Percentiles rank a stretch among this genome's conserved stretches.
Conservation (phyloP, 768 basidiomycete species). For the Pleurotus eryngii region DNA sequence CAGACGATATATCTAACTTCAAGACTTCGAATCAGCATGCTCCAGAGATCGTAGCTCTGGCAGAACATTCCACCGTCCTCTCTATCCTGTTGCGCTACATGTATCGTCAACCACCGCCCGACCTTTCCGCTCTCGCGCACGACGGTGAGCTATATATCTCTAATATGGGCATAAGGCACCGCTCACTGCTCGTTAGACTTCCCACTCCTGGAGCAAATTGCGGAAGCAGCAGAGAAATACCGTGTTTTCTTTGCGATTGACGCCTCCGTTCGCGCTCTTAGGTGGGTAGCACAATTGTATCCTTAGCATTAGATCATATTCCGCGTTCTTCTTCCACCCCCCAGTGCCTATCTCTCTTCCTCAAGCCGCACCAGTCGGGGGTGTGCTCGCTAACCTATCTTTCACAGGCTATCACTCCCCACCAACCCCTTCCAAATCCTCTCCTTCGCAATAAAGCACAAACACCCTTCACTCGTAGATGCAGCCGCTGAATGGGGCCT, state of each 20-base stretch:
- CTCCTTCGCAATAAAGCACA: slow-evolving; percentile 11
- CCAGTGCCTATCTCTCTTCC: background rate
- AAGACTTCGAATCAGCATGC: background rate
- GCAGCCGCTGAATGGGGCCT: slow-evolving; percentile 5
- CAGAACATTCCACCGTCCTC: slow-evolving; percentile 13
- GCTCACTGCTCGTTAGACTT: background rate
- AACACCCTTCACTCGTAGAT: slow-evolving; percentile 6
- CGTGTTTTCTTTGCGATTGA: slow-evolving; percentile 17
- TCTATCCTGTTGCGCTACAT: slow-evolving; percentile 18
- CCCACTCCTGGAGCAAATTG: slow-evolving; percentile 8
- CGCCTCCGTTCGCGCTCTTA: slow-evolving; percentile 13
- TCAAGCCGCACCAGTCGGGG: background rate
- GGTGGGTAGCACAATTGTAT: slow-evolving; percentile 9
- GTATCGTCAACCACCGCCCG: slow-evolving; percentile 19
- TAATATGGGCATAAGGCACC: too few relatives aligned
- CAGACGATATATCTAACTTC: background rate
- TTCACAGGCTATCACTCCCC: background rate
- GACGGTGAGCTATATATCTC: too few relatives aligned
- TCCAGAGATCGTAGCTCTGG: slow-evolving; percentile 8
- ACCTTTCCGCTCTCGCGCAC: slow-evolving; percentile 7
- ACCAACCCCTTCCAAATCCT: slow-evolving; percentile 10
- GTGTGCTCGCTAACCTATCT: background rate
- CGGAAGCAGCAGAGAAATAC: slow-evolving; percentile 24
- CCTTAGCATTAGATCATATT: background rate
- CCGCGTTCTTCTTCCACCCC: background rate